Base-by-base conservation (phyloP, 352 stramenopile species). In the Pythium graminicola region DNA sequence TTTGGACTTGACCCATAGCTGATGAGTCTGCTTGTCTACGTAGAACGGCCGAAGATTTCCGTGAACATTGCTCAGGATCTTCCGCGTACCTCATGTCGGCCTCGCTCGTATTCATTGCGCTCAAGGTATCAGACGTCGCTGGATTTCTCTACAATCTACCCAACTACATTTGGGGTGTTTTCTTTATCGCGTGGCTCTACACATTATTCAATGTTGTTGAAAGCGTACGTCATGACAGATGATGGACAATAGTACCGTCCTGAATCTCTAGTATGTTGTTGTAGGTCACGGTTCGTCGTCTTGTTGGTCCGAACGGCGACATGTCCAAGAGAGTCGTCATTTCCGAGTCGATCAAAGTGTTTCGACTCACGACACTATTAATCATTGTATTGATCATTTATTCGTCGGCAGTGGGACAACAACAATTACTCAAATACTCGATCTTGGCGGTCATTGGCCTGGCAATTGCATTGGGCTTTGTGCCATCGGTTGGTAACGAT, bases 161-260 rank as follows among this genome's bases (percentile, higher is more conserved):
- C 22, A 89, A 48, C 6, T 95, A 93, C 68, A 85, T 93, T n/a
- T 90, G 75, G 76, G 81, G 81, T n/a, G 47, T 86, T 13, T 95
- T 95, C 68, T 95, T 95, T 50, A 65, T 95, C 54, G 70, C 87
- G 24, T 95, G 84, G 84, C 72, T 95, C 53, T 93, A 92, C 67
- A 89, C 82, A 57, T 67, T 95, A 24, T 95, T 95, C 50, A 91
- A 91, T 41, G 84, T 95, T 51, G 78, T 90, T 22, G 78, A 95
- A 61, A 84, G 76, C 53, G 83, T 94, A 47, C 59, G 76, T 75
- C 23, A 7, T 26, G n/a, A n/a, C n/a, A n/a, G n/a, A n/a, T n/a
- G n/a, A n/a, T n/a, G n/a, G n/a, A n/a, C n/a, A n/a, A n/a, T n/a
- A n/a, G n/a, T n/a, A n/a, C n/a, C n/a, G n/a, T n/a, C n/a, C n/a